Percentiles rank a stretch among this genome's conserved stretches.
phyloP scores from a whole-genome alignment of 352 stramenopile species.

The Globisporangium mamillatum region DNA sequence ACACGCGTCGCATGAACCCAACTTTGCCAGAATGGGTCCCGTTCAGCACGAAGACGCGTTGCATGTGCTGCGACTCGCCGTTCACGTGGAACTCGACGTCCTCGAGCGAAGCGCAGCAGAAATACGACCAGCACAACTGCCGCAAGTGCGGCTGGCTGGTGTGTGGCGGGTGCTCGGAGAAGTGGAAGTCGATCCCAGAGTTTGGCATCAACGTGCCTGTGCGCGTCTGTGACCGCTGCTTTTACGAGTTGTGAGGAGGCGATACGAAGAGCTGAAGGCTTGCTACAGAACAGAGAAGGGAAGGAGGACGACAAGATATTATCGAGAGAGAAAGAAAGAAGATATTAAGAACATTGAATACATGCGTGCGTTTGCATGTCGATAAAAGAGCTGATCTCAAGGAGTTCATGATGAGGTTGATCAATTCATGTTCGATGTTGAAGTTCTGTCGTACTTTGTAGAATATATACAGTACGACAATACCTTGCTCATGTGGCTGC shows the following conservation, averaged over 20 bases:
- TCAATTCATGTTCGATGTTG: conserved; percentile 4
- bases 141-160: conserved; percentile 75
- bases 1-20: conserved; percentile 56
- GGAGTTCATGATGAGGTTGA: background rate
- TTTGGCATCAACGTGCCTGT: conserved; percentile 85
- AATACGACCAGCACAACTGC: conserved; percentile 90
- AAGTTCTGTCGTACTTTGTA: conserved; percentile 6
- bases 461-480: background rate
- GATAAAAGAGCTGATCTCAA: background rate
- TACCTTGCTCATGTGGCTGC: background rate
- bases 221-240: conserved; percentile 84
- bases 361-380: background rate
- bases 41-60: conserved; percentile 81
- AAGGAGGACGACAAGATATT: background rate
- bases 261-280: background rate
- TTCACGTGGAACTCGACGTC: conserved; percentile 91
- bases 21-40: conserved; percentile 64
- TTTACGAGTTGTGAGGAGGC: conserved; percentile 58
- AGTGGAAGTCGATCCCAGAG: conserved; percentile 80
- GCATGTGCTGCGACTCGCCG: conserved; percentile 85
- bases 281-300: background rate
- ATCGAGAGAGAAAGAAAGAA: background rate
- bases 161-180: conserved; percentile 84
- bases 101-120: conserved; percentile 85
- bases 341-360: background rate